Conservation (phyloP, 1,139 yeast genomes). For the Candida neerlandica region DNA sequence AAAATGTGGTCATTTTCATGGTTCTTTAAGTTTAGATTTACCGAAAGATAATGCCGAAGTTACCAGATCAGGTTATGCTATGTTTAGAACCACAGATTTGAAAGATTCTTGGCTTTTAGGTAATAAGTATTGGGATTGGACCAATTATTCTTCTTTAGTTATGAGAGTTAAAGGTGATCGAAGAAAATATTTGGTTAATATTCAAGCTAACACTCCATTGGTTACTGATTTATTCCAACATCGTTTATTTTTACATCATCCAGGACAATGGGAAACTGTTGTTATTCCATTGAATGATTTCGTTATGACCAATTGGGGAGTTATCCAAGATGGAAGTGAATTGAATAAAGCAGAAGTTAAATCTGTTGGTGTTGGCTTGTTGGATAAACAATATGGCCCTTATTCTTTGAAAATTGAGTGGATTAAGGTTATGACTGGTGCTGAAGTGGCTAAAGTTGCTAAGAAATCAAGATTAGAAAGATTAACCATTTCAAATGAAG, state of each 20-base stretch:
- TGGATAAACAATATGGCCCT: slow-evolving; percentile 82
- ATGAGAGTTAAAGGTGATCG: slow-evolving; percentile 75
- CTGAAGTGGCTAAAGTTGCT: slow-evolving; percentile 45
- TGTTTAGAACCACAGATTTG: slow-evolving; percentile 78
- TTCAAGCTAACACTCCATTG: slow-evolving; percentile 79
- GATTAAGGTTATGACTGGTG: slow-evolving; percentile 69
- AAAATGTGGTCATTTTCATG: slow-evolving; percentile 63
- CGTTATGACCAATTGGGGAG: slow-evolving; percentile 83
- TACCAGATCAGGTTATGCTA: slow-evolving; percentile 78
- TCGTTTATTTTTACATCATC: slow-evolving; percentile 68
- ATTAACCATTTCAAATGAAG: slow-evolving; percentile 7
- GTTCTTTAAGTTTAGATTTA: slow-evolving; percentile 70
- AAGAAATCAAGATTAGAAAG: slow-evolving; percentile 27
- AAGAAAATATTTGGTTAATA: slow-evolving; percentile 74
- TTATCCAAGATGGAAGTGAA: slow-evolving; percentile 65
- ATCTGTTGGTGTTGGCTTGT: slow-evolving; percentile 77
- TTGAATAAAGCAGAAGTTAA: slow-evolving; percentile 67
- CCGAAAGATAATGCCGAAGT: slow-evolving; percentile 73
- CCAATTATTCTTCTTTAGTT: slow-evolving; percentile 57
- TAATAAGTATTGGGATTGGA: slow-evolving; percentile 65
- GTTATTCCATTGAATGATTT: slow-evolving; percentile 76
- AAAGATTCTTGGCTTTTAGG: slow-evolving; percentile 51
- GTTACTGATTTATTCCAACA: slow-evolving; percentile 84
- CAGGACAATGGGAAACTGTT: slow-evolving; percentile 86
- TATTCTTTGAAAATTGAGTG: slow-evolving; percentile 70